Evolutionary conservation across 2,329 filamentous ascomycete genomes (phyloP).

Genomic region (Aspergillus jensenii): DNA sequence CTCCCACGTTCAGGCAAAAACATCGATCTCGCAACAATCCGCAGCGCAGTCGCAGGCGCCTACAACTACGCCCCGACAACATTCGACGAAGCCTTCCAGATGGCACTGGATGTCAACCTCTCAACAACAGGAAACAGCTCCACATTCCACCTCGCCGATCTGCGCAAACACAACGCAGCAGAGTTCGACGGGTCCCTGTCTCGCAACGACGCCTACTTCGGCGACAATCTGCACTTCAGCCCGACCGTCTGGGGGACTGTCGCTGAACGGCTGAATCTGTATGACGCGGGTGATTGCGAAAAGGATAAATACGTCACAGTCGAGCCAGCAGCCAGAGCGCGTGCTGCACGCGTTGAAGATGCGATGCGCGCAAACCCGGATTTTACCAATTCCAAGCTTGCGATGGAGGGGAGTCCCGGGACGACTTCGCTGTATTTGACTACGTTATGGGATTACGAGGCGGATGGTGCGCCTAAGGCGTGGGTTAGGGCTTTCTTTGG

Average conservation of each 20-base stretch:
- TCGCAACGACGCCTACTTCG: constrained; percentile 1
- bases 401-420: not conserved
- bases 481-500: constrained; percentile 7
- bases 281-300: not conserved
- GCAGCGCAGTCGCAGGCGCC: not conserved
- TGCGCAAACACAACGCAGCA: not conserved
- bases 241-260: not conserved
- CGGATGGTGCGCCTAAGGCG: not conserved
- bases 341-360: not conserved
- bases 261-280: not conserved
- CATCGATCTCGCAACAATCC: not conserved
- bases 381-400: not conserved
- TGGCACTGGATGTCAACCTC: constrained; percentile 1
- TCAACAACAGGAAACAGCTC: not conserved
- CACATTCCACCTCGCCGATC: constrained; percentile 5
- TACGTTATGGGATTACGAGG: constrained; percentile 5
- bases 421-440: constrained; percentile 4
- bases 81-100: not conserved
- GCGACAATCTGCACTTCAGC: constrained; percentile 4
- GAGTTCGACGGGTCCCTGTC: constrained; percentile 3
- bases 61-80: constrained; percentile 3
- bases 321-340: not conserved
- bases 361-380: not conserved
- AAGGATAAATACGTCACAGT: not conserved
- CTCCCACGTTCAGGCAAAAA: not conserved